Base-by-base conservation (phyloP, 228 moss, liverwort and hornwort genomes). In the Sphagnum magellanicum region DNA sequence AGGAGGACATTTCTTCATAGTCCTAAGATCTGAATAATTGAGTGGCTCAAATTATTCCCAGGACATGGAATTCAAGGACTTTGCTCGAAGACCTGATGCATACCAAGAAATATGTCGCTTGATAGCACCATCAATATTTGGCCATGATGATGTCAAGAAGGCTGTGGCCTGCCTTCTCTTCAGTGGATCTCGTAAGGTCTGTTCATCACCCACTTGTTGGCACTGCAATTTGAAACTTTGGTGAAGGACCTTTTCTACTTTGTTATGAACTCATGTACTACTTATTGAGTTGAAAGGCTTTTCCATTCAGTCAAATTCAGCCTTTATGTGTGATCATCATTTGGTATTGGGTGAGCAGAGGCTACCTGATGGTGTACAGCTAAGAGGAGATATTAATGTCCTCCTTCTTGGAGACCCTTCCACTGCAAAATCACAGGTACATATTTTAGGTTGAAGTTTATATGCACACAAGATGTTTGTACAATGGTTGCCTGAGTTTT, bases 371-470 rank as follows among this genome's bases (percentile, higher is more conserved):
- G 97, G 91, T 69, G 91, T 91, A 67, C 76, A 81, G 68, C 69
- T 97, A 16, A 82, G 97, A 82, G 93, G 97, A 51, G 97, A 97
- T 65, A 97, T 97, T 49, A 97, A 97, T 66, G 97, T 93, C 50
- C 91, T 97, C 71, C 93, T 97, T 65, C 84, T 97, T 14, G 97
- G 97, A 58, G 97, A 93, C 72, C 97, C 93, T 57, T 97, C 97
- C 10, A 97, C 97, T 55, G 97, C 97, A 9, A 97, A 97, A 53
- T 93, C 97, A 47, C 97, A 95, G 90, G 95, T 90, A 32, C 71
- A 9, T 61, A 12, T 64, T 60, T 5, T 17, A 13, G 12, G 55
- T 55, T 55, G 55, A 8, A 32, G 32, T 32, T 32, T 32, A 32
- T 2, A 32, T 32, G 32, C 1, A 32, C 32, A 32, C 32, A 32